Percentiles rank a stretch among this genome's conserved stretches.
Evolutionary conservation across 495 filamentous ascomycete species (phyloP).

Genomic region (Aspergillus heteromorphus): DNA sequence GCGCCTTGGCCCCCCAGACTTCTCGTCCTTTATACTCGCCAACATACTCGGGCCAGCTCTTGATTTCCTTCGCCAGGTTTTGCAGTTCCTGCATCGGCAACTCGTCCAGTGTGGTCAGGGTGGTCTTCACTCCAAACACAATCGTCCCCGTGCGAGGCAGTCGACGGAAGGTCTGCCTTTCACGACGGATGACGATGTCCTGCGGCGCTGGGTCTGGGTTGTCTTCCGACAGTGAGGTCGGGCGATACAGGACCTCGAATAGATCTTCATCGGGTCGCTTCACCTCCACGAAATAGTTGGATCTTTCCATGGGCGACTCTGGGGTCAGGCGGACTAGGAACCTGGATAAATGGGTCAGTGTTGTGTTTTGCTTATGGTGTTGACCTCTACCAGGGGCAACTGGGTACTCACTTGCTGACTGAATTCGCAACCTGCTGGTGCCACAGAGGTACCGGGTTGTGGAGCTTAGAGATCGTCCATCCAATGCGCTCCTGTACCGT

Average conservation of each 20-base stretch:
- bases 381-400: neutral
- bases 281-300: constrained; percentile 50
- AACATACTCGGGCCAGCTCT: constrained; percentile 49
- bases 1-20: constrained; percentile 43
- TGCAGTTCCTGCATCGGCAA: constrained; percentile 39
- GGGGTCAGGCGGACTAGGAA: constrained; percentile 46
- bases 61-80: constrained; percentile 44
- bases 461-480: constrained; percentile 47
- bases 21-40: constrained; percentile 47
- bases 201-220: constrained; percentile 29
- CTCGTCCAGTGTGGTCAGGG: constrained; percentile 41
- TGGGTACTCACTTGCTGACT: constrained; percentile 45
- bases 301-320: constrained; percentile 46
- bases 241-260: constrained; percentile 37
- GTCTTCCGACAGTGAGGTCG: constrained; percentile 28
- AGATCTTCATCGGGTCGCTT: constrained; percentile 37
- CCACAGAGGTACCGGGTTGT: constrained; percentile 50
- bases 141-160: constrained; percentile 44
- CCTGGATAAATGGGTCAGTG: constrained; percentile 20
- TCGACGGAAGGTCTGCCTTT: constrained; percentile 52
- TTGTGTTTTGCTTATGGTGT: neutral
- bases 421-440: constrained; percentile 45
- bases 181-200: constrained; percentile 46
- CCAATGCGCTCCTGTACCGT: constrained; percentile 50
- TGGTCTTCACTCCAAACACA: constrained; percentile 53